A percentile compares a stretch with the other conserved stretches of the same genome.
These are phyloP conservation scores for Cinnamomum micranthum DNA, from an alignment of 164 flowering plant species.

Conservation along the genomic window DNA sequence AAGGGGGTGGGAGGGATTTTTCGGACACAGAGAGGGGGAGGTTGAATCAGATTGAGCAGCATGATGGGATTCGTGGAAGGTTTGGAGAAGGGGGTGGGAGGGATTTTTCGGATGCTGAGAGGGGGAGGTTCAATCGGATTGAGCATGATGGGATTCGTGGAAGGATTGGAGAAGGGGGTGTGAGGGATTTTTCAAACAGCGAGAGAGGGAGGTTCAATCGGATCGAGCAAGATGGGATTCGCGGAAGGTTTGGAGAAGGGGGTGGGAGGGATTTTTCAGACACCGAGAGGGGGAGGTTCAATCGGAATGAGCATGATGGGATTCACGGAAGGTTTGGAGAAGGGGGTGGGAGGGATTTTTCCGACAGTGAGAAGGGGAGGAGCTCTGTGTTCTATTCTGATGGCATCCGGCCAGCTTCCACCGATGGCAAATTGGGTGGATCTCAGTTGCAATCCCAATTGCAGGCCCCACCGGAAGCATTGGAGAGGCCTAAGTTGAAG, in stretches of 20 bases:
- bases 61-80: slow-evolving; percentile 26
- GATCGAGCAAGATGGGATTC: slow-evolving; percentile 26
- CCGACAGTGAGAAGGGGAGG: slow-evolving; percentile 32
- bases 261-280: slow-evolving; percentile 24
- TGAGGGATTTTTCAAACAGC: background rate
- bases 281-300: slow-evolving; percentile 31
- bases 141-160: slow-evolving; percentile 30
- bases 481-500: slow-evolving; percentile 76
- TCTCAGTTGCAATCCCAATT: slow-evolving; percentile 22
- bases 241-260: slow-evolving; percentile 23
- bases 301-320: slow-evolving; percentile 12
- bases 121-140: background rate
- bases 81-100: slow-evolving; percentile 12
- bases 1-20: slow-evolving; percentile 21
- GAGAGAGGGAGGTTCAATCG: background rate
- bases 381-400: slow-evolving; percentile 12
- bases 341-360: slow-evolving; percentile 29
- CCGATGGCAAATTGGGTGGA: slow-evolving; percentile 31
- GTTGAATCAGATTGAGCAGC: slow-evolving; percentile 15
- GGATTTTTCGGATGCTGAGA: background rate
- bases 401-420: slow-evolving; percentile 21
- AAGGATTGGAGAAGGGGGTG: slow-evolving; percentile 20
- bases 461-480: slow-evolving; percentile 32
- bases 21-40: slow-evolving; percentile 15
- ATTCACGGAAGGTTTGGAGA: slow-evolving; percentile 7